phyloP scores from a whole-genome alignment of 495 filamentous ascomycete species.

The Penicillium taxi region DNA sequence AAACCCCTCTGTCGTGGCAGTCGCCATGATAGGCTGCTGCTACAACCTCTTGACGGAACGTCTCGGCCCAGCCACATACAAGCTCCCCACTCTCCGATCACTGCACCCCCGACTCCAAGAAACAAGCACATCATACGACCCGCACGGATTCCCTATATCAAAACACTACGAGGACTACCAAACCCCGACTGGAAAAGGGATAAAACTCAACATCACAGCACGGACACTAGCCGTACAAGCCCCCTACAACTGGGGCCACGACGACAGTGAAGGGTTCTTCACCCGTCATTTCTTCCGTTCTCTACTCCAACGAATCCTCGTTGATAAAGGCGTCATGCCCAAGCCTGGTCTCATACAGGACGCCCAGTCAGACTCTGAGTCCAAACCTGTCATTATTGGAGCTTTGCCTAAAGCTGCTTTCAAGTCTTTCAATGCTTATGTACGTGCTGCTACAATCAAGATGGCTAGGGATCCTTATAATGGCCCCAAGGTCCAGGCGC shows the following conservation, averaged over 20 bases:
- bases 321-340: slow-evolving; percentile 67
- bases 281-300: slow-evolving; percentile 90
- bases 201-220: slow-evolving; percentile 89
- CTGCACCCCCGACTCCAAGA: slow-evolving; percentile 47
- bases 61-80: slow-evolving; percentile 77
- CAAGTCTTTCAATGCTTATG: slow-evolving; percentile 65
- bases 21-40: slow-evolving; percentile 95
- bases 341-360: slow-evolving; percentile 39
- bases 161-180: slow-evolving; percentile 54
- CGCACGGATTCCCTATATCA: slow-evolving; percentile 90
- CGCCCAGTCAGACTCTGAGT: slow-evolving; percentile 22
- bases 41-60: slow-evolving; percentile 94
- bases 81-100: slow-evolving; percentile 59
- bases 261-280: slow-evolving; percentile 81
- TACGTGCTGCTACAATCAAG: slow-evolving; percentile 70
- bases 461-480: slow-evolving; percentile 51
- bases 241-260: slow-evolving; percentile 77
- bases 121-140: slow-evolving; percentile 60
- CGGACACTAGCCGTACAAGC: slow-evolving; percentile 97
- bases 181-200: slow-evolving; percentile 39
- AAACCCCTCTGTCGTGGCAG: slow-evolving; percentile 74
- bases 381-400: slow-evolving; percentile 65
- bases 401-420: slow-evolving; percentile 77
- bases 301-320: slow-evolving; percentile 79
- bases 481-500: slow-evolving; percentile 48